Conservation (phyloP, 148 eudicot species). For the Spergularia bocconei region DNA sequence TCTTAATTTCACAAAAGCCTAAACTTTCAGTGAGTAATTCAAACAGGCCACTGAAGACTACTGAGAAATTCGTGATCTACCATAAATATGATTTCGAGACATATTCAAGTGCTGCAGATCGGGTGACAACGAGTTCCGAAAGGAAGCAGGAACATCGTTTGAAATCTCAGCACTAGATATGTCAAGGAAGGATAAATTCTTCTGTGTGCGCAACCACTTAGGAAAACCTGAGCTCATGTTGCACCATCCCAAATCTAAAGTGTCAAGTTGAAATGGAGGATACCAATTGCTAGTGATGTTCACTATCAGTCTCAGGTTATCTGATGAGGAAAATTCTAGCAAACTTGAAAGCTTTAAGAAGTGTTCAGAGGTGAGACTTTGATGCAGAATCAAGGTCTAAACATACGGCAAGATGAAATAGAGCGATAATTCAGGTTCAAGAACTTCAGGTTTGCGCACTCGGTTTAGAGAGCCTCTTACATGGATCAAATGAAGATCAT, state of each 20-base stretch:
- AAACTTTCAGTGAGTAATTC: no score
- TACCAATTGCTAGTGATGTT: neutral
- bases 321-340: neutral
- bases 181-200: neutral
- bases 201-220: conserved; percentile 4
- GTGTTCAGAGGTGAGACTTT: neutral
- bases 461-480: no score
- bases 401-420: neutral
- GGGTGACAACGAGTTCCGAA: conserved; percentile 9
- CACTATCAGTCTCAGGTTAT: neutral
- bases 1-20: no score
- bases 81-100: conserved; percentile 10
- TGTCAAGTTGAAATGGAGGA: neutral
- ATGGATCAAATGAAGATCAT: no score
- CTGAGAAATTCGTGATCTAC: neutral
- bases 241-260: neutral
- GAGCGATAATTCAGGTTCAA: no score
- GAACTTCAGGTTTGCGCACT: no score
- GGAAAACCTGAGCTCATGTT: conserved; percentile 10
- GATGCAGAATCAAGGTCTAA: conserved; percentile 1
- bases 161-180: neutral
- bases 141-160: conserved; percentile 8
- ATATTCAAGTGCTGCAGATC: neutral
- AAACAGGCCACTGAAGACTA: no score
- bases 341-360: neutral